Base-by-base conservation (phyloP, 139 green algal genomes). In the Picochlorum sp. region DNA sequence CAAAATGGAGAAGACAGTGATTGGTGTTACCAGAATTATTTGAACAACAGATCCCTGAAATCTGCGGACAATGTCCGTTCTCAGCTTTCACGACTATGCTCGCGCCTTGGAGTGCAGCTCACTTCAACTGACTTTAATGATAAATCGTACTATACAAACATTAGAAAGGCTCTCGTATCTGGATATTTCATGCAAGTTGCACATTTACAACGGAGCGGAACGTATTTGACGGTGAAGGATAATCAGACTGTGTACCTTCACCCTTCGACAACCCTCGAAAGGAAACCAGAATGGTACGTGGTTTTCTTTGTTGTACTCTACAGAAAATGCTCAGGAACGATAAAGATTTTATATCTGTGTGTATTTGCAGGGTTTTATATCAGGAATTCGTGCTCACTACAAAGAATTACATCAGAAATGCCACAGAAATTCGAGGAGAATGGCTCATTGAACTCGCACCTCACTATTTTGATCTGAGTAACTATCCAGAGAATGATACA, bases 181-280 rank as follows among this genome's bases (percentile, higher is more conserved):
- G 94, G 94, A 20, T 99, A 87, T 80, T 99, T 99, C 89, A 98
- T 98, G 92, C 89, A 96, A 81, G 92, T 98, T 2, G 89, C 92
- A 4, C 89, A 98, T 75, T 68, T 95, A 60, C 81, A 96, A 71
- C 77, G 85, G 10, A 80, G 76, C 2, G 94, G 92, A n/a, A 81
- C 89, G 65, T 99, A 99, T 77, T 79, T 98, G 24, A 99, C 94
- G 0, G 92, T 95, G n/a, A 99, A 99, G 79, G 94, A 99, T 81
- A 95, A 97, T 73, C 92, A 99, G 86, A 67, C 86, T 66, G 92
- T 98, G 54, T 83, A 93, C 74, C 75, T 98, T 28, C 93, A 98
- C 74, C 93, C 93, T 16, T 98, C 90, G 9, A 93, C 86, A 16
- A 90, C 83, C 73, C 83, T 98, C 31, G 83, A 95, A 50, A 81